Conservation (phyloP, 2,329 filamentous ascomycete genomes). For the Lachnellula subtilissima region DNA sequence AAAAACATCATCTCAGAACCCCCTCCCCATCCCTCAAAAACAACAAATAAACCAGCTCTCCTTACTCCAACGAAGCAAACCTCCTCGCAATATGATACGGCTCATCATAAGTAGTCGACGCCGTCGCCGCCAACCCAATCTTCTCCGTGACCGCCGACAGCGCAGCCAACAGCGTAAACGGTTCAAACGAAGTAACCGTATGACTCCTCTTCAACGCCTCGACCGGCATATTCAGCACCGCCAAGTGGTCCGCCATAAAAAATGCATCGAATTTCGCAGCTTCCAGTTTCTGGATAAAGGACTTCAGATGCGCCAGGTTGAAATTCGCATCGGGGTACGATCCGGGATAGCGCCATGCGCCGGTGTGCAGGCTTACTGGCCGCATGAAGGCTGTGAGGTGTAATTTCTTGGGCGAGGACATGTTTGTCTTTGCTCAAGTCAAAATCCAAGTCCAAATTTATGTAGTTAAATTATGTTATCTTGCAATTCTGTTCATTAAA, state of each 20-base stretch:
- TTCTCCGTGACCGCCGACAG: slow-evolving; percentile 63
- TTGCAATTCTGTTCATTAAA: neutral
- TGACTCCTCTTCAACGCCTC: slow-evolving; percentile 54
- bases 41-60: too few species aligned
- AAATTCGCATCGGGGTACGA: slow-evolving; percentile 57
- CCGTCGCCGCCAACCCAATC: slow-evolving; percentile 61
- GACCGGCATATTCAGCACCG: slow-evolving; percentile 51
- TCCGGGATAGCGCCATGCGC: slow-evolving; percentile 58
- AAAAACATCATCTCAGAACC: too few species aligned
- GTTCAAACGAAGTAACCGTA: slow-evolving; percentile 62
- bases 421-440: neutral
- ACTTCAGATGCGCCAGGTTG: slow-evolving; percentile 56
- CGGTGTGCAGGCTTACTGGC: slow-evolving; percentile 38
- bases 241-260: slow-evolving; percentile 61
- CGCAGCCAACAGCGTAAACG: slow-evolving; percentile 54
- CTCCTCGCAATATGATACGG: slow-evolving; percentile 62
- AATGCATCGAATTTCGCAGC: slow-evolving; percentile 58
- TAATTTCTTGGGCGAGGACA: slow-evolving; percentile 30
- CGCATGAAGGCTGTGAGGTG: slow-evolving; percentile 57
- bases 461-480: too few species aligned
- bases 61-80: slow-evolving; percentile 54
- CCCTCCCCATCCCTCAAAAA: too few species aligned
- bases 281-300: slow-evolving; percentile 54
- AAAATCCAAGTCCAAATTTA: too few species aligned
- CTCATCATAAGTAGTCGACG: slow-evolving; percentile 62